Evolutionary conservation across 805 yeast species (phyloP), one percentile per base, ranked within the genome.

Genomic region (Alloascoidea hylecoeti): DNA sequence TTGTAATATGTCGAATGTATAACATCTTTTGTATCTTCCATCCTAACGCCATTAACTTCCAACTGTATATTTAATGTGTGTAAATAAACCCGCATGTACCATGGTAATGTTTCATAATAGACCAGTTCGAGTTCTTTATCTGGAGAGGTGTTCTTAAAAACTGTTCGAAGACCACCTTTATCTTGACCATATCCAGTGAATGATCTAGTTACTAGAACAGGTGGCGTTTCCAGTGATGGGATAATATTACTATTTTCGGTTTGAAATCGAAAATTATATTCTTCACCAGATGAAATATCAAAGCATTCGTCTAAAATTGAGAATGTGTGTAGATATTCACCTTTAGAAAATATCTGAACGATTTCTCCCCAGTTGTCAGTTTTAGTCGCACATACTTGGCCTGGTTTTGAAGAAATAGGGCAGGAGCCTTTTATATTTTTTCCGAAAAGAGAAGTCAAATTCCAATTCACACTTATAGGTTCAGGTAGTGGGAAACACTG

Each of bases 131-230:
- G 66, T 1, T 70, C 56, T 3, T 58, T 55, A 4, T 58, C 46
- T 2, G 44, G 46, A 0, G 74, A 58, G 1, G 85, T 82, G 52
- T 89, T 92, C n/a, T 61, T 60, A 48, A 89, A 69, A 6, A 76
- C 81, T 0, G 81, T 71, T 51, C 96, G 75, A 43, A 89, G 64
- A 0, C 95, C 96, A 41, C 97, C 97, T 42, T 73, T 68, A 50
- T 85, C 96, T 53, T 82, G 94, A 2, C 95, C 86, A 50, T 78
- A 79, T 0, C 97, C 96, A 0, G 95, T 84, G 38, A 89, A 66
- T 0, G 96, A 82, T 43, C 98, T 70, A 15, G 92, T 78, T 0
- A 80, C 94, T 39, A 52, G 55, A 2, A 92, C 60, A 1, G 92
- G 92, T 0, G 85, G 84, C 2, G 50, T 44, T 2, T 51, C 55